These are phyloP conservation scores for Infundibulicybe gibba DNA, from an alignment of 768 basidiomycete species.

Conservation along the genomic window DNA sequence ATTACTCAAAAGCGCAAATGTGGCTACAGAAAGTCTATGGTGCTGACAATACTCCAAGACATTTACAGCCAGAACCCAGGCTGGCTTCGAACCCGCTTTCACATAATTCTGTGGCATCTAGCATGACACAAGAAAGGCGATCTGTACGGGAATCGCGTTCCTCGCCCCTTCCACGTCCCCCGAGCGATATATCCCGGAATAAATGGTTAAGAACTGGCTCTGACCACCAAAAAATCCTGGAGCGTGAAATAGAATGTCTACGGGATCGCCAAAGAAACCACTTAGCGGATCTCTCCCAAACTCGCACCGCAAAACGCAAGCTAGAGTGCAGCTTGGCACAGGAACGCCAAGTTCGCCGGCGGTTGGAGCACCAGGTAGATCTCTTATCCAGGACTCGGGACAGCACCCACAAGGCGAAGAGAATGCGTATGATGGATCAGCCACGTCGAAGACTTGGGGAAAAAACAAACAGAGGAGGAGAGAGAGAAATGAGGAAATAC, in stretches of 20 bases:
- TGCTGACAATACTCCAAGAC: conserved; percentile 4
- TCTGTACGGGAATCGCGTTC: no score
- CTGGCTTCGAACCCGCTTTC: no score
- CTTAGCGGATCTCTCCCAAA: conserved; percentile 21
- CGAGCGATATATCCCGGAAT: no score
- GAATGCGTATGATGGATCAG: conserved; percentile 8
- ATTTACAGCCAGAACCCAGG: background rate
- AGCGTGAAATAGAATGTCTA: conserved; percentile 35
- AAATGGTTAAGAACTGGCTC: background rate
- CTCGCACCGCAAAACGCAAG: conserved; percentile 36
- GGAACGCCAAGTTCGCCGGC: conserved; percentile 33
- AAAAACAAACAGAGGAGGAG: no score
- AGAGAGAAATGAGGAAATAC: conserved; percentile 41
- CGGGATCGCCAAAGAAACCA: conserved; percentile 29
- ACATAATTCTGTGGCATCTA: background rate
- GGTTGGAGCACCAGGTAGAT: conserved; percentile 28
- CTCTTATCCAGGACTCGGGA: conserved; percentile 27
- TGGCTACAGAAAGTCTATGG: conserved; percentile 52
- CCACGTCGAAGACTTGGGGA: no score
- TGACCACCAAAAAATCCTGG: conserved; percentile 9
- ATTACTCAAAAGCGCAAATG: conserved; percentile 34
- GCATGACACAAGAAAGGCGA: no score
- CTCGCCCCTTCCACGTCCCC: no score
- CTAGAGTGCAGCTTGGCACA: conserved; percentile 34
- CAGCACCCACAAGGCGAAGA: conserved; percentile 11